phyloP scores from a whole-genome alignment of 805 yeast species.

The Kregervanrija delftensis region DNA sequence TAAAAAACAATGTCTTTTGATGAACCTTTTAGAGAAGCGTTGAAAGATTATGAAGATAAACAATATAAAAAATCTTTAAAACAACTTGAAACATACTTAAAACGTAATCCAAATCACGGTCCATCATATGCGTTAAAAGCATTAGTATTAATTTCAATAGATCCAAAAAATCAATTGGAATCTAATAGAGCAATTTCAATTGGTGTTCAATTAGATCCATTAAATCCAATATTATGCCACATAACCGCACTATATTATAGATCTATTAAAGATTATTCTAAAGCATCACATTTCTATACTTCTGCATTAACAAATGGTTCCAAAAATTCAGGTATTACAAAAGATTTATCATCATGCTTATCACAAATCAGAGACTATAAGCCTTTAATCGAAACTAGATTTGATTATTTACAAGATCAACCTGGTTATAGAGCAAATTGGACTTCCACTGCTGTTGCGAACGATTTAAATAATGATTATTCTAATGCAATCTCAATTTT shows the following conservation, averaged over 20 bases:
- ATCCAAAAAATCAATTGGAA: conserved; percentile 45
- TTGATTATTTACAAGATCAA: conserved; percentile 58
- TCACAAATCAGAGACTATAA: conserved; percentile 73
- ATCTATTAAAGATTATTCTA: conserved; percentile 57
- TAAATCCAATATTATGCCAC: conserved; percentile 72
- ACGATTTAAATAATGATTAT: conserved; percentile 64
- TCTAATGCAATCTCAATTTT: conserved; percentile 66
- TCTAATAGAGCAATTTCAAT: conserved; percentile 54
- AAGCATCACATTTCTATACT: conserved; percentile 73
- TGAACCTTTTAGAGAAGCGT: conserved; percentile 59
- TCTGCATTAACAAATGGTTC: conserved; percentile 74
- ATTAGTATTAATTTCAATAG: conserved; percentile 49
- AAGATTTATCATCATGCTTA: conserved; percentile 78
- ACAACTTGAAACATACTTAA: conserved; percentile 64
- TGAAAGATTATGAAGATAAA: conserved; percentile 74
- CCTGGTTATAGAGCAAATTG: conserved; percentile 86
- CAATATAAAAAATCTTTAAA: conserved; percentile 84
- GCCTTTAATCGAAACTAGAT: conserved; percentile 56
- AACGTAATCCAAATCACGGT: conserved; percentile 68
- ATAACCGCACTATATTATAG: conserved; percentile 81
- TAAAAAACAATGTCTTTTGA: too few relatives aligned
- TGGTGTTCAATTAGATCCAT: conserved; percentile 53
- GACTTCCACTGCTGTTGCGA: conserved; percentile 84
- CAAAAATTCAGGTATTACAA: conserved; percentile 66
- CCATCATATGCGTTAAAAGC: conserved; percentile 86